Percentiles rank a stretch among this genome's conserved stretches.
Conservation (phyloP, 2,329 filamentous ascomycete genomes). For the Cladosporium oxysporum region DNA sequence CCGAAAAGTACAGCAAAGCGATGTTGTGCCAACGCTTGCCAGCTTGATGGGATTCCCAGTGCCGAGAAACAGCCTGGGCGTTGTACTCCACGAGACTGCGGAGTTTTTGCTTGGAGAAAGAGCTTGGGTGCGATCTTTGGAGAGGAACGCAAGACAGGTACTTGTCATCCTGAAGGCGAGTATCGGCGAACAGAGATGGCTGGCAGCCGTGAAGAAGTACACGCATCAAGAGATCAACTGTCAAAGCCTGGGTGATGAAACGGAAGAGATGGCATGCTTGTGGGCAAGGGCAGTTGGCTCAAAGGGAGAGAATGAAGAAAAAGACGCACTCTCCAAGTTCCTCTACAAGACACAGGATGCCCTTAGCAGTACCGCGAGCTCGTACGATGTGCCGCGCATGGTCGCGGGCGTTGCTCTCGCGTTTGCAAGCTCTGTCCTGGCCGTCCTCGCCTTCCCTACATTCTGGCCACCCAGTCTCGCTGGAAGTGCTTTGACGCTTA, state of each 20-base stretch:
- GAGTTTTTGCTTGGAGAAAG: conserved; percentile 61
- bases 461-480: conserved; percentile 48
- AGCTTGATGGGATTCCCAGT: conserved; percentile 84
- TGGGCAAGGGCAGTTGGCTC: conserved; percentile 26
- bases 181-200: conserved; percentile 49
- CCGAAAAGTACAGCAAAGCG: conserved; percentile 83
- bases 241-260: conserved; percentile 20
- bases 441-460: conserved; percentile 36
- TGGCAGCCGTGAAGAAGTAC: neutral
- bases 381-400: conserved; percentile 75
- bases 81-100: conserved; percentile 21
- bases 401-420: conserved; percentile 48
- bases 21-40: conserved; percentile 86
- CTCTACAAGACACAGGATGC: conserved; percentile 70
- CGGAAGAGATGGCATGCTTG: conserved; percentile 28
- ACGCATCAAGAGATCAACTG: neutral
- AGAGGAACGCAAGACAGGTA: conserved; percentile 74
- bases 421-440: conserved; percentile 44
- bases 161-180: conserved; percentile 73
- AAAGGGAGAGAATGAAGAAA: conserved; percentile 17
- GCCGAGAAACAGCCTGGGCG: conserved; percentile 83
- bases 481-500: conserved; percentile 41
- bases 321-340: conserved; percentile 51
- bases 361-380: conserved; percentile 88
- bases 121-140: neutral